Conservation (phyloP, 495 filamentous ascomycete genomes). For the Penicillium lagena region DNA sequence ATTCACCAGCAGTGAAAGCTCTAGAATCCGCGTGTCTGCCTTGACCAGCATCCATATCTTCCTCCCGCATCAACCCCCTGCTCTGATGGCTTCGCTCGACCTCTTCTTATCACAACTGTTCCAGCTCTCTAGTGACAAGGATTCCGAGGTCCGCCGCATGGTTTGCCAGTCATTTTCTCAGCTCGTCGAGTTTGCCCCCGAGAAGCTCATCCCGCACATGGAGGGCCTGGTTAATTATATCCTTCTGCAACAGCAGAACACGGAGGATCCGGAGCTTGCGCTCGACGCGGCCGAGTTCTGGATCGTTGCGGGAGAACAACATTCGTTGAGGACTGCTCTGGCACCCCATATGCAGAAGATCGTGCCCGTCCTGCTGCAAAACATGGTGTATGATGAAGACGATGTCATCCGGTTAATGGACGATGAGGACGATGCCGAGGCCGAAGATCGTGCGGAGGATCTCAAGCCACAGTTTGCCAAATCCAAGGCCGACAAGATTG, state of each 20-base stretch:
- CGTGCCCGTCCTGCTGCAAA: conserved; percentile 82
- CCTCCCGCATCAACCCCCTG: conserved; percentile 71
- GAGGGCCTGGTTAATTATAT: conserved; percentile 89
- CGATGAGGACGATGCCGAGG: conserved; percentile 82
- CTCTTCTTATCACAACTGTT: conserved; percentile 76
- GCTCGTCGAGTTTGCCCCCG: conserved; percentile 82
- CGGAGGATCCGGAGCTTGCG: conserved; percentile 82
- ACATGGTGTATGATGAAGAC: conserved; percentile 95
- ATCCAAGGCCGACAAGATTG: conserved; percentile 48
- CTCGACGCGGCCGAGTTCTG: conserved; percentile 97
- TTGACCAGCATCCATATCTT: conserved; percentile 87
- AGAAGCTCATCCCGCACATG: conserved; percentile 86
- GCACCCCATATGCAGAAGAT: conserved; percentile 77
- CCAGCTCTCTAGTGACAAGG: conserved; percentile 65
- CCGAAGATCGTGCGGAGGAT: conserved; percentile 85
- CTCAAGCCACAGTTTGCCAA: conserved; percentile 92
- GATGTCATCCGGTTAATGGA: conserved; percentile 79
- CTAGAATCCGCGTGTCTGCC: conserved; percentile 72
- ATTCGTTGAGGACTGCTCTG: conserved; percentile 63
- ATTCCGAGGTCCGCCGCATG: conserved; percentile 74
- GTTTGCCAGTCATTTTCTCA: conserved; percentile 92
- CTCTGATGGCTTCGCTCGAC: conserved; percentile 70
- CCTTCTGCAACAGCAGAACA: conserved; percentile 75
- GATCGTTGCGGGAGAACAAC: conserved; percentile 87
- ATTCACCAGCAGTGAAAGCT: conserved; percentile 65